These are phyloP conservation scores for Cardamine chenopodiifolia DNA, from an alignment of 345 rosid species.

Conservation along the genomic window DNA sequence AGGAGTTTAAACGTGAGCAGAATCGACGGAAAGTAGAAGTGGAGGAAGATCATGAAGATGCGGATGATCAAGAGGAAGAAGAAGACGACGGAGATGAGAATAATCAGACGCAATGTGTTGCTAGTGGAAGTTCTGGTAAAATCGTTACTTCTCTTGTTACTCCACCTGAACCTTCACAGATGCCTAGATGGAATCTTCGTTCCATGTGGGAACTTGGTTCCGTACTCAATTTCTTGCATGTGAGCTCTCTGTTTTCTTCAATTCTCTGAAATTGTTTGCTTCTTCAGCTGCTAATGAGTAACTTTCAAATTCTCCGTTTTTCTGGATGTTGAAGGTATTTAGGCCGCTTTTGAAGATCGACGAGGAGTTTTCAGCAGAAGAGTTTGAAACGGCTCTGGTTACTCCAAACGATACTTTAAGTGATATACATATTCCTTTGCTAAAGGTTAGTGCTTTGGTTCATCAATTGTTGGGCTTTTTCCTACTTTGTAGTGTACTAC, in stretches of 20 bases:
- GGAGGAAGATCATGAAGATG: constrained; percentile 53
- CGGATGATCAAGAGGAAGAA: constrained; percentile 54
- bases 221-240: constrained; percentile 93
- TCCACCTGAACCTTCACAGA: constrained; percentile 76
- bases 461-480: constrained; percentile 1
- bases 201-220: constrained; percentile 99
- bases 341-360: constrained; percentile 79
- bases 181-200: constrained; percentile 94
- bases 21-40: constrained; percentile 33
- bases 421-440: constrained; percentile 88
- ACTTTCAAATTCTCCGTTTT: constrained; percentile 2
- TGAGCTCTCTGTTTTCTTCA: constrained; percentile 47
- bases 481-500: constrained; percentile 22
- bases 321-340: constrained; percentile 62
- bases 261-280: not conserved
- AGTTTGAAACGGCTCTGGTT: constrained; percentile 90
- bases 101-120: constrained; percentile 54
- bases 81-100: constrained; percentile 39
- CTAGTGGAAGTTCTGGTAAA: constrained; percentile 50
- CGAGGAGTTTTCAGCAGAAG: constrained; percentile 93
- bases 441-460: constrained; percentile 73
- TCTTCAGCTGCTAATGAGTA: constrained; percentile 23
- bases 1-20: constrained; percentile 50
- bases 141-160: constrained; percentile 79
- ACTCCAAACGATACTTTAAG: constrained; percentile 89